phyloP scores from a whole-genome alignment of 2,329 filamentous ascomycete genomes.

The Thielaviopsis musarum region DNA sequence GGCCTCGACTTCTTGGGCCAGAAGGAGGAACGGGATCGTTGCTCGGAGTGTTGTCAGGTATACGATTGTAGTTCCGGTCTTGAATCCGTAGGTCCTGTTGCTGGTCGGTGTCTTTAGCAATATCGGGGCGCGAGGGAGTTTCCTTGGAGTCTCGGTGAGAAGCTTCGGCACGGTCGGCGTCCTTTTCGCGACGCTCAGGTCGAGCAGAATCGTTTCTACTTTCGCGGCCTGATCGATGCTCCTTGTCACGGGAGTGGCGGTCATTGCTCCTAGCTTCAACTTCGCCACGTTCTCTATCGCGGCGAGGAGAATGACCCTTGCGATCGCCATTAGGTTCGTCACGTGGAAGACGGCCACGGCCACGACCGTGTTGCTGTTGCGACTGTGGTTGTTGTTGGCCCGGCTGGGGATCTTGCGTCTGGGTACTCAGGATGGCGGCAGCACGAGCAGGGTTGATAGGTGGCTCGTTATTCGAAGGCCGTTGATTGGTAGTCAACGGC shows the following conservation, averaged over 20 bases:
- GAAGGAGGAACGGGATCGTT: slow-evolving; percentile 18
- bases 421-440: slow-evolving; percentile 24
- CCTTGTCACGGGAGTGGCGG: slow-evolving; percentile 17
- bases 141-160: slow-evolving; percentile 14
- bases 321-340: slow-evolving; percentile 7
- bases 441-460: slow-evolving; percentile 39
- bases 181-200: slow-evolving; percentile 22
- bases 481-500: slow-evolving; percentile 18
- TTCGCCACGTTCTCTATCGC: slow-evolving; percentile 2
- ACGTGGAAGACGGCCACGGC: background rate
- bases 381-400: background rate
- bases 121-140: slow-evolving; percentile 1
- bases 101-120: slow-evolving; percentile 19
- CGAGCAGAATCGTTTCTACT: slow-evolving; percentile 33
- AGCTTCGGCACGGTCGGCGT: slow-evolving; percentile 20
- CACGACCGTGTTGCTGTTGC: background rate
- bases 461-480: slow-evolving; percentile 23
- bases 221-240: slow-evolving; percentile 15
- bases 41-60: slow-evolving; percentile 16
- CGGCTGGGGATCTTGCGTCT: background rate
- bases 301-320: slow-evolving; percentile 7
- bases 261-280: slow-evolving; percentile 4
- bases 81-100: slow-evolving; percentile 35
- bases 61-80: slow-evolving; percentile 19
- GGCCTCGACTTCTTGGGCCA: slow-evolving; percentile 16